Base-by-base conservation (phyloP, 2,329 filamentous ascomycete species). In the Exserohilum turcica region DNA sequence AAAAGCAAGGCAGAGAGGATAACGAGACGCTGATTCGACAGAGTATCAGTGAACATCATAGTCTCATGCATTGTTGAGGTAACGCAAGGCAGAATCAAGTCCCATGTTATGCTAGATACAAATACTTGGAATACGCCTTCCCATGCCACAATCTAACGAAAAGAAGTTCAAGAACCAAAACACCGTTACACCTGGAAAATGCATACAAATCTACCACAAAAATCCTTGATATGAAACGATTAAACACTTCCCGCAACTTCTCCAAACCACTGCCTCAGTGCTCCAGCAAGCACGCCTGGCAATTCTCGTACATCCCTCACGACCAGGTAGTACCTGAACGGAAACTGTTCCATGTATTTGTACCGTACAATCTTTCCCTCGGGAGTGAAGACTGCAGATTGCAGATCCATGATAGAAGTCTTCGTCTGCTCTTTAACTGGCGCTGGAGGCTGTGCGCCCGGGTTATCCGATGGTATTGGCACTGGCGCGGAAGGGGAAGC, bases 271-370 rank as follows among this genome's bases (percentile, higher is more conserved):
- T 95, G 95, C 77, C 93, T 88, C 78, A 99, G 77, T 63, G 96
- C 83, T 24, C 90, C 90, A 12, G 92, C 90, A 75, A 99, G 76
- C 37, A 97, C 92, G 29, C 86, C 87, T 4, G 95, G 94, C 68
- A 99, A 80, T 76, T 99, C 94, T 67, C 89, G 87, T 42, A 99
- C 86, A 77, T 97, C 86, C 61, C 93, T 87, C 53, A 99, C 94
- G 63, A 99, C 91, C 50, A 99, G 78, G 73, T 97, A 99, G 78
- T 97, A 99, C 73, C 89, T 87, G 78, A 99, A 99, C 0, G 95
- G 94, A 75, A 99, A 99, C 6, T 87, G 89, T 74, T 99, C 95
- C 64, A 99, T 83, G 73, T 99, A 99, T 67, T 90, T 86, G 79
- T 91, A 89, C 74, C 95, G 92, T 66, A 88, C 87, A 50, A 97